Evolutionary conservation across 2,329 filamentous ascomycete species (phyloP).

Genomic region (Trichoderma semiorbis): DNA sequence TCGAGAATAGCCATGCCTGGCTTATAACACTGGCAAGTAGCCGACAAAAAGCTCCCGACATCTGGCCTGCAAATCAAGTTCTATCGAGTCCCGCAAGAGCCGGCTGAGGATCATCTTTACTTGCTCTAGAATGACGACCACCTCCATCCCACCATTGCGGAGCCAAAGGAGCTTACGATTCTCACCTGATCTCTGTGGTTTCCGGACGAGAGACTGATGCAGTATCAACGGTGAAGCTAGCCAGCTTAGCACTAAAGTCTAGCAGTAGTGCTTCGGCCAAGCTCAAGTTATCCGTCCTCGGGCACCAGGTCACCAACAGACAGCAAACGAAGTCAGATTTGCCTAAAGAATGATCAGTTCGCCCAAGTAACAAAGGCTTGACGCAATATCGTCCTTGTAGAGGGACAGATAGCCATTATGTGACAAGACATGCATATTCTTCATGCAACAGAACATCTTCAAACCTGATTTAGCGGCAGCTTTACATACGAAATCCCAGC

Average conservation of each 20-base stretch:
- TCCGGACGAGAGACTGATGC: background rate
- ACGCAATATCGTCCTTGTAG: background rate
- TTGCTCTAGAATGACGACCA: conserved; percentile 9
- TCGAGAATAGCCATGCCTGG: background rate
- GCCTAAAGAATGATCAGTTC: background rate
- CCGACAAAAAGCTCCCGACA: background rate
- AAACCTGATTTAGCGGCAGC: conserved; percentile 8
- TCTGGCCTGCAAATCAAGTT: background rate
- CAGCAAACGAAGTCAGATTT: background rate
- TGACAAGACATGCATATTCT: background rate
- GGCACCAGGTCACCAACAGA: background rate
- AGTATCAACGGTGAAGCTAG: background rate
- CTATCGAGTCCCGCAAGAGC: background rate
- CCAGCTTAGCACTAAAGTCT: background rate
- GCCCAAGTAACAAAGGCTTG: background rate
- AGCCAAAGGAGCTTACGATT: background rate
- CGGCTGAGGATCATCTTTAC: conserved; percentile 1
- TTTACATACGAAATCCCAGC: background rate
- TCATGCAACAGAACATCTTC: background rate
- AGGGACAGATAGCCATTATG: background rate
- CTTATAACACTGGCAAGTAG: background rate
- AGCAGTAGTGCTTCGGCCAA: background rate
- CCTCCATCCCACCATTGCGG: background rate
- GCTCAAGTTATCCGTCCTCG: background rate
- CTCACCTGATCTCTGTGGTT: background rate